Conservation (phyloP, 2,329 filamentous ascomycete genomes). For the Cercospora nicotianae region DNA sequence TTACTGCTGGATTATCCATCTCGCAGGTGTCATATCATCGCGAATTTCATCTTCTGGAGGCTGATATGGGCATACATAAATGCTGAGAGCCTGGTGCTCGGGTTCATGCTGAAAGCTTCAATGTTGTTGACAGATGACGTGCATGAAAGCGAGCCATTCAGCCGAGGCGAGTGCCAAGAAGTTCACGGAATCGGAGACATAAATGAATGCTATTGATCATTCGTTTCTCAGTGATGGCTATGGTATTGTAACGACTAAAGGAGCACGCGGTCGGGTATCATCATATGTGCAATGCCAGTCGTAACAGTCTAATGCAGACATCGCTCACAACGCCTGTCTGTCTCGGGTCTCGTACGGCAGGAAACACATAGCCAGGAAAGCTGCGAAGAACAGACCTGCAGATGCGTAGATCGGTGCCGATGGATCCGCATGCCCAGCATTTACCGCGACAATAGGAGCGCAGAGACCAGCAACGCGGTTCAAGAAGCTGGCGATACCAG, state of each 20-base stretch:
- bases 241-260: background rate
- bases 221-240: background rate
- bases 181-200: background rate
- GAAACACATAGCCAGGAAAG: constrained; percentile 45
- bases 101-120: background rate
- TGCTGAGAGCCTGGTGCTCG: background rate
- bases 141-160: background rate
- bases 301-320: background rate
- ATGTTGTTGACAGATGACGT: background rate
- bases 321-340: constrained; percentile 43
- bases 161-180: background rate
- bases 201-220: background rate
- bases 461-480: constrained; percentile 67
- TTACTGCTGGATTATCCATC: constrained; percentile 14
- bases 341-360: constrained; percentile 48
- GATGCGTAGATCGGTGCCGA: constrained; percentile 47
- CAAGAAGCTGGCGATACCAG: constrained; percentile 69
- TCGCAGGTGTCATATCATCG: background rate
- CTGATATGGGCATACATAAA: background rate
- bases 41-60: background rate
- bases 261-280: background rate
- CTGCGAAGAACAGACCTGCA: constrained; percentile 47
- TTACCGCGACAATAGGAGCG: constrained; percentile 65
- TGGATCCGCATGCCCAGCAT: constrained; percentile 42
- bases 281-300: background rate